Percentiles rank a stretch among this genome's conserved stretches.
phyloP scores from a whole-genome alignment of 2,329 filamentous ascomycete genomes.

The Scedosporium apiospermum region DNA sequence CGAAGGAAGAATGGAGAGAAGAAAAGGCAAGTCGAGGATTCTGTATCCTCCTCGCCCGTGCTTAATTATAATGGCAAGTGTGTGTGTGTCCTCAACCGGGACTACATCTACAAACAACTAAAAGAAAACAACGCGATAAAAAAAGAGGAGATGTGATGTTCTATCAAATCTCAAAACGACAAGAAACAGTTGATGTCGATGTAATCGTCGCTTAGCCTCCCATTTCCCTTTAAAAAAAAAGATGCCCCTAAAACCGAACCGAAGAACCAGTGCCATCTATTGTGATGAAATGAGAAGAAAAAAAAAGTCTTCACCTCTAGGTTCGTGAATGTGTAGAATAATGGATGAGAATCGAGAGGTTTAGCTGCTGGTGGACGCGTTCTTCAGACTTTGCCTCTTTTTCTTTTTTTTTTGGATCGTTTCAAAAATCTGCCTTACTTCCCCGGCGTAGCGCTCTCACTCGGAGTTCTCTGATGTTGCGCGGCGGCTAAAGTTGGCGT shows the following conservation, averaged over 20 bases:
- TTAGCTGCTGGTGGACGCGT: neutral
- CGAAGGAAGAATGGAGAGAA: neutral
- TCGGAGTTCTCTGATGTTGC: conserved; percentile 23
- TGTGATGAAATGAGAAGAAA: neutral
- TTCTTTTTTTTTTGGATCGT: too few relatives aligned
- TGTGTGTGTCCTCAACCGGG: neutral
- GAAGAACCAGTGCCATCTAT: neutral
- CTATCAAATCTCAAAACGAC: neutral
- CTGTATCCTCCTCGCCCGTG: neutral
- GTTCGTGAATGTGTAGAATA: neutral
- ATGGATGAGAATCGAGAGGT: neutral
- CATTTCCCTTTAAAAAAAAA: neutral
- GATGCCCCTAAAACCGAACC: conserved; percentile 2
- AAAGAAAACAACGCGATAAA: neutral
- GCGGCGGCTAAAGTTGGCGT: conserved; percentile 1
- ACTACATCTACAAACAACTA: neutral
- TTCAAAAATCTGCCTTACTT: conserved; percentile 11
- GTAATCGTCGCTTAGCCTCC: neutral
- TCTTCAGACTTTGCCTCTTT: too few relatives aligned
- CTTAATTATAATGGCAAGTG: neutral
- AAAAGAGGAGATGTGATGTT: neutral
- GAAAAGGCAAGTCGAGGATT: neutral
- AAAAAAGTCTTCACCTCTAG: neutral
- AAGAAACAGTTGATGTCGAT: neutral
- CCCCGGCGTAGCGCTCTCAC: conserved; percentile 28